Conservation (phyloP, 306 rosid species). For the Lathyrus tuberosus region DNA sequence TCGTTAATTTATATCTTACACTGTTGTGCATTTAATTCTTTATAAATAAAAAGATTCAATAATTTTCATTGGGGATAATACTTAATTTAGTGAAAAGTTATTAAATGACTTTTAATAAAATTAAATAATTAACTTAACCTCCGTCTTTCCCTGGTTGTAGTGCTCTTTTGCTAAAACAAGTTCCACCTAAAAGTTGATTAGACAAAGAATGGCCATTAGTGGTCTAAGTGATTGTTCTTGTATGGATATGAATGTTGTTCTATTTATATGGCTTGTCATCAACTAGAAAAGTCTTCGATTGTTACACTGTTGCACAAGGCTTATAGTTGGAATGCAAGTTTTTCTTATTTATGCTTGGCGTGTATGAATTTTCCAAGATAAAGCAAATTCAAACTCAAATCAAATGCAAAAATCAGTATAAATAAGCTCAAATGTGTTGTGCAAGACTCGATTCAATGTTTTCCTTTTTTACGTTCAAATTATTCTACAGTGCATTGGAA, state of each 20-base stretch:
- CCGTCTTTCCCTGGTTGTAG: not conserved
- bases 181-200: not conserved
- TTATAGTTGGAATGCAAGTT: not conserved
- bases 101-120: too few species aligned
- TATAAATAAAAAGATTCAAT: too few species aligned
- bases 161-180: not conserved
- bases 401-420: not conserved
- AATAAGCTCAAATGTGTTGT: not conserved
- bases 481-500: constrained; percentile 6
- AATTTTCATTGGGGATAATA: too few species aligned
- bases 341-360: not conserved
- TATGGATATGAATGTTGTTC: not conserved
- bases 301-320: not conserved
- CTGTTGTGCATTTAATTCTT: too few species aligned
- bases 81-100: too few species aligned
- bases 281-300: not conserved
- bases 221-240: not conserved
- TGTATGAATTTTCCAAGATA: not conserved
- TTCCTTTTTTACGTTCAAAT: not conserved
- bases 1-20: too few species aligned
- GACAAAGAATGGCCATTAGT: not conserved
- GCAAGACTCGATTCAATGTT: not conserved
- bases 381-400: not conserved
- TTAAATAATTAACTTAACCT: too few species aligned
- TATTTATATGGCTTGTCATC: not conserved